phyloP scores from a whole-genome alignment of 768 basidiomycete species.

The Leccinum subgranulosum region DNA sequence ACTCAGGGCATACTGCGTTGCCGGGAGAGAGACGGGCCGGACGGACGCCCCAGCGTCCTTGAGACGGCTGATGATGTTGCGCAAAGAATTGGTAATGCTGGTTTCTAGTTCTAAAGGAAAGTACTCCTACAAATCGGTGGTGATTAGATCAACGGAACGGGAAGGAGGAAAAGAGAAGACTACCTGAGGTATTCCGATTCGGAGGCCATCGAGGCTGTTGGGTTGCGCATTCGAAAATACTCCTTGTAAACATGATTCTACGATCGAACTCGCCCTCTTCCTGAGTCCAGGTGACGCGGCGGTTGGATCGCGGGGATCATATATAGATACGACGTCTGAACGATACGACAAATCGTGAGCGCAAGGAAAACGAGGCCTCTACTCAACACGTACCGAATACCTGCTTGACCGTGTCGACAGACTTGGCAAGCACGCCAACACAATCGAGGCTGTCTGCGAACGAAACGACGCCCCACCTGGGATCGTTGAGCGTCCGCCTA shows the following conservation, averaged over 20 bases:
- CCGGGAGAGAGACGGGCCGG: conserved; percentile 70
- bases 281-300: conserved; percentile 46
- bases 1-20: conserved; percentile 70
- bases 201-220: conserved; percentile 45
- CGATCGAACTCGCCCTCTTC: conserved; percentile 30
- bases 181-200: conserved; percentile 77
- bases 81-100: conserved; percentile 43
- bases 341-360: not conserved
- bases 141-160: not conserved
- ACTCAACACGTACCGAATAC: conserved; percentile 55
- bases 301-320: conserved; percentile 76
- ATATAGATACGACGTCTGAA: conserved; percentile 35
- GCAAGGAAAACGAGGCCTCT: not conserved
- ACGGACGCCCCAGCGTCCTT: conserved; percentile 58
- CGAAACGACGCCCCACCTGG: conserved; percentile 85
- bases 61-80: conserved; percentile 42
- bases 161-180: conserved; percentile 4
- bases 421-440: conserved; percentile 74
- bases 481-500: conserved; percentile 4
- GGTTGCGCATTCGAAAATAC: not conserved
- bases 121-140: conserved; percentile 52
- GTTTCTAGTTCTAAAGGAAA: conserved; percentile 67
- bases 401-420: conserved; percentile 44
- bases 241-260: conserved; percentile 10
- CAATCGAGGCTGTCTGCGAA: conserved; percentile 96